Evolutionary conservation across 202 grass and related monocot genomes (phyloP), one percentile per base, ranked within the genome.

Genomic region (Zizania palustris): DNA sequence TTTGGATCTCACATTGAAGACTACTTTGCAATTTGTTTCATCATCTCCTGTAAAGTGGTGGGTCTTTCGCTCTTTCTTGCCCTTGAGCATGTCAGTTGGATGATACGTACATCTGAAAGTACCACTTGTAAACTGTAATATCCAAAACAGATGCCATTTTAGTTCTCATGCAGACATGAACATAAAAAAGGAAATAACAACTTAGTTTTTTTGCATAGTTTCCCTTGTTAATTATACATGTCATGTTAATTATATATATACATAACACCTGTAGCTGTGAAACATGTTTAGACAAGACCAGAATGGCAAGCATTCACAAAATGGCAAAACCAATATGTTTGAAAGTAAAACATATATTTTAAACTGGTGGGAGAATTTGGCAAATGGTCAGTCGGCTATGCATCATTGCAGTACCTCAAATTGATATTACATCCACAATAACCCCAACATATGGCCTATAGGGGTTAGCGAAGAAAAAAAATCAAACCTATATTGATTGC

Each of bases 11-110:
- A 98, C 89, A 55, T 81, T 98, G 66, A 98, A 98, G 76, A 92
- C 87, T 45, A 73, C 67, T 74, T 64, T 98, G 82, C 84, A 85
- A 22, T 80, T 98, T 69, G 83, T 98, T 73, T 95, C 85, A 73
- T 98, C 91, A 11, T 90, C 89, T 13, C 89, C 96, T 77, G 85
- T 98, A 43, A 92, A 98, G 66, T 92, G 96, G 96, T 98, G 76
- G 65, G 82, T 86, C 15, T 74, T 48, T 59, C 55, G 20, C 19
- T 73, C 12, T 69, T 22, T 68, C 19, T 43, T 67, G 16, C 60
- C 11, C 12, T 72, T 10, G 15, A 48, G 18, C 10, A 28, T 77
- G 7, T 71, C 6, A 4, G 13, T 13, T 79, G 62, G 63, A 74
- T 75, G 75, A 55, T 37, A 34, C n/a, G 79, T 16, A 43, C 61